Percentiles rank a stretch among this genome's conserved stretches.
Evolutionary conservation across 768 basidiomycete genomes (phyloP).

Genomic region (Trametes cubensis): DNA sequence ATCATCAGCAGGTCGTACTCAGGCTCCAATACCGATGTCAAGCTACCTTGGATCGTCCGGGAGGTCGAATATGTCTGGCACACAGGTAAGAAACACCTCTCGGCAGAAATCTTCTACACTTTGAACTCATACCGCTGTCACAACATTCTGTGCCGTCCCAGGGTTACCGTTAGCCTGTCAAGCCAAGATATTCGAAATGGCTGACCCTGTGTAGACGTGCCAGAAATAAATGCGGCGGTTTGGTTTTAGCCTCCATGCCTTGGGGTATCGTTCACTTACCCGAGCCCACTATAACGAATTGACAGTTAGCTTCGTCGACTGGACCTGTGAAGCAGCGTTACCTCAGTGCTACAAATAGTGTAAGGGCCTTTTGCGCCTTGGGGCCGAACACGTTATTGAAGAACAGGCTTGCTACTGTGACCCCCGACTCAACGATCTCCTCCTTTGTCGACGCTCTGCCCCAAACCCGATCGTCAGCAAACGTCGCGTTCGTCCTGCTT

Average conservation of each 20-base stretch:
- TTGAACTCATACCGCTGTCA: no score
- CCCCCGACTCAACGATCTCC: constrained; percentile 50
- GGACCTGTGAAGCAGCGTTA: constrained; percentile 20
- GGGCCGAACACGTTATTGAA: constrained; percentile 61
- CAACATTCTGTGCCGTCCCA: no score
- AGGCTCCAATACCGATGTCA: neutral
- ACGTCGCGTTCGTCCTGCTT: no score
- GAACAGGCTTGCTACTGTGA: constrained; percentile 62
- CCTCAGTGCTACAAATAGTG: constrained; percentile 62
- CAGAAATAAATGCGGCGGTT: no score
- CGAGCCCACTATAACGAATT: constrained; percentile 37
- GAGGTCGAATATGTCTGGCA: constrained; percentile 52
- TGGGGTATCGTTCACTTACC: constrained; percentile 23
- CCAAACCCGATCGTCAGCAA: no score
- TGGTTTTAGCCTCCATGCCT: no score
- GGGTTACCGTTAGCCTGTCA: no score
- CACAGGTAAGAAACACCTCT: neutral
- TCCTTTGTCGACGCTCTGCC: constrained; percentile 47
- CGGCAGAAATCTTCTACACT: no score
- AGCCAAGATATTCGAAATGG: no score
- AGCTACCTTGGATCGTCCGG: constrained; percentile 51
- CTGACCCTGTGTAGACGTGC: no score
- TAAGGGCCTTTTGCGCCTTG: constrained; percentile 52
- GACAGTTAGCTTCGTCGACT: neutral
- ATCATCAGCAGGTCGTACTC: neutral